Evolutionary conservation across 352 stramenopile species (phyloP), one percentile per base, ranked within the genome.

Genomic region (Phytophthora meadii): DNA sequence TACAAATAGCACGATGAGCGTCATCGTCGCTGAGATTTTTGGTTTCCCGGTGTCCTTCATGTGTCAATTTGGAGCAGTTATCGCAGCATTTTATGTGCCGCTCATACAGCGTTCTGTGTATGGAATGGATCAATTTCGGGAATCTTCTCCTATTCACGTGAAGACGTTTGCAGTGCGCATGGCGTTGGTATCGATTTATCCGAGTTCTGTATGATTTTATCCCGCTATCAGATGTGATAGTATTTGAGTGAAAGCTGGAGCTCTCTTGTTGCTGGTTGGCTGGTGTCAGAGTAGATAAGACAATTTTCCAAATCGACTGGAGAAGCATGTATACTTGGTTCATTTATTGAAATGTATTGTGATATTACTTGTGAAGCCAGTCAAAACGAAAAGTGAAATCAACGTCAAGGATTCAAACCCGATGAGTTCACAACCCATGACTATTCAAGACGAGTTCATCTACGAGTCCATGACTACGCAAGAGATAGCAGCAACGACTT

Each of bases 151-250:
- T 40, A 6, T 19, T 7, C 5, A 22, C 2, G 36, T 30, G 4
- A 24, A 42, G 5, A 44, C 7, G 27, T 54, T 54, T 30, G 8
- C 51, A 4, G 42, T 50, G n/a, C 19, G 34, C 8, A n/a, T 60
- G 10, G n/a, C n/a, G 22, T 7, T 68, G 4, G n/a, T 28, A 14
- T 25, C 14, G 1, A 27, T 68, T 2, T 68, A 40, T 24, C 60
- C 60, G 27, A 30, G 30, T 61, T 4, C 22, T 68, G 4, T 56
- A 56, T 6, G 50, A 56, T n/a, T 11, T 45, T 1, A 40, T 47
- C 7, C 41, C 50, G 5, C 17, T 11, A 1, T 28, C n/a, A 32
- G 28, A 32, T 10, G 28, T 11, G 28, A 32, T 32, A 32, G 28
- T 32, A 30, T 30, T 5, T 30, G 27, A 5, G 28, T 32, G 28